Evolutionary conservation across 768 basidiomycete species (phyloP), one percentile per base, ranked within the genome.

Genomic region (Trametes meyenii): DNA sequence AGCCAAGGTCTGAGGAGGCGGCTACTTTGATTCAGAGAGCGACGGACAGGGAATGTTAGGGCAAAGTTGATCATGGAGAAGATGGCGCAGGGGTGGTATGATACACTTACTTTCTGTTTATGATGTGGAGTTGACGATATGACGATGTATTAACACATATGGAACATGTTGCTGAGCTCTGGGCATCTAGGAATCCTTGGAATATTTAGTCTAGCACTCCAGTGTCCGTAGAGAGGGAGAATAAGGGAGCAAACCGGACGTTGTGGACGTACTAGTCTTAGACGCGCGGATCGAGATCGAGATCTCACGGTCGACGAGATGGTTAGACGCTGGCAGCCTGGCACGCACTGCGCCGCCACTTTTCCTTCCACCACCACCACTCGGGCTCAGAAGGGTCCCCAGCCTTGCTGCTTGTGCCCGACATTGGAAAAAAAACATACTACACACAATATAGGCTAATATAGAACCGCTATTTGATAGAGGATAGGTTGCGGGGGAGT

Each of bases 1-100:
- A 36, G 17, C 66, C 70, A 13, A 57, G 68, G 21, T 66, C 64
- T 4, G 55, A 55, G 45, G 62, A 50, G 53, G 64, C 66, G 17
- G 61, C 55, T 33, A 40, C 35, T 2, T 46, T 70, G 53, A 46
- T 69, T 26, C 52, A 13, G 24, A 35, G 58, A 11, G 51, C 40
- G 29, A 21, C 50, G 33, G 53, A 19, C 11, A 50, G 51, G 8
- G 42, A 53, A 17, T 39, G 38, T 24, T 50, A 13, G 7, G 11
- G 17, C 16, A 38, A 7, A 8, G 7, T 50, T 19, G 3, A 4
- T 10, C 14, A 24, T 45, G 33, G 19, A 21, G n/a, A 44, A 29
- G 8, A n/a, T n/a, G n/a, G n/a, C n/a, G n/a, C n/a, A n/a, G n/a
- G 29, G 13, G 39, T 40, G 39, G 39, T 40, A 39, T 39, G 8